phyloP scores from a whole-genome alignment of 495 filamentous ascomycete species.

The Neurospora tetrasperma region DNA sequence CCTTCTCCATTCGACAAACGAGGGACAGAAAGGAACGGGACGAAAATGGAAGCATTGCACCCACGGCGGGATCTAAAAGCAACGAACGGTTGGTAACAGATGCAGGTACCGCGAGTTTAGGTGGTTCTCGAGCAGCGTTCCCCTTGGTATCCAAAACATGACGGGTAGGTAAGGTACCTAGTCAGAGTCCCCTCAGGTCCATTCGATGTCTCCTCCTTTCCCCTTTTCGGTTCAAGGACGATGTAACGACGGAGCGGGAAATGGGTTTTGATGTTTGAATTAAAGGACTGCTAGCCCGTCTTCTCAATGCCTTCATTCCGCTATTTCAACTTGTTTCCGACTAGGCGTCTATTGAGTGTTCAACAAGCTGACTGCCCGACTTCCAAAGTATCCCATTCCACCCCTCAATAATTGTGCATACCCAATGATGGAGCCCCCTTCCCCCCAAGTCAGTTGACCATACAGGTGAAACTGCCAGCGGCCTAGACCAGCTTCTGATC shows the following conservation, averaged over 20 bases:
- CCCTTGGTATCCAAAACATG: background rate
- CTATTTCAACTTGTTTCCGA: background rate
- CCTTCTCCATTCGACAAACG: background rate
- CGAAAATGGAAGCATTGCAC: background rate
- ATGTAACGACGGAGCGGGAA: background rate
- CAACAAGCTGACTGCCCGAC: background rate
- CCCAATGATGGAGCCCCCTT: background rate
- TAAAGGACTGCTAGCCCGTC: background rate
- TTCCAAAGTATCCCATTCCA: background rate
- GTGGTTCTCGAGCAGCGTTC: background rate
- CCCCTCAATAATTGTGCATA: background rate
- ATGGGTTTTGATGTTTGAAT: background rate
- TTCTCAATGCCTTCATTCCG: background rate
- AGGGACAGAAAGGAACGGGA: background rate
- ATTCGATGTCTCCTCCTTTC: background rate
- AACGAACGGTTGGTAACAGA: background rate
- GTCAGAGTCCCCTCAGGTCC: background rate
- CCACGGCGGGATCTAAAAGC: background rate
- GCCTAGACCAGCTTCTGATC: background rate
- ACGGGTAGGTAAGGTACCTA: background rate
- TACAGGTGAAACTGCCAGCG: background rate
- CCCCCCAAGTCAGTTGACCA: background rate
- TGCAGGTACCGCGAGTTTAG: background rate
- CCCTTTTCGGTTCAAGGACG: background rate
- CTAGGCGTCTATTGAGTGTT: background rate